Evolutionary conservation across 2,329 filamentous ascomycete species (phyloP).

Genomic region (Ophiocordyceps robertsii): DNA sequence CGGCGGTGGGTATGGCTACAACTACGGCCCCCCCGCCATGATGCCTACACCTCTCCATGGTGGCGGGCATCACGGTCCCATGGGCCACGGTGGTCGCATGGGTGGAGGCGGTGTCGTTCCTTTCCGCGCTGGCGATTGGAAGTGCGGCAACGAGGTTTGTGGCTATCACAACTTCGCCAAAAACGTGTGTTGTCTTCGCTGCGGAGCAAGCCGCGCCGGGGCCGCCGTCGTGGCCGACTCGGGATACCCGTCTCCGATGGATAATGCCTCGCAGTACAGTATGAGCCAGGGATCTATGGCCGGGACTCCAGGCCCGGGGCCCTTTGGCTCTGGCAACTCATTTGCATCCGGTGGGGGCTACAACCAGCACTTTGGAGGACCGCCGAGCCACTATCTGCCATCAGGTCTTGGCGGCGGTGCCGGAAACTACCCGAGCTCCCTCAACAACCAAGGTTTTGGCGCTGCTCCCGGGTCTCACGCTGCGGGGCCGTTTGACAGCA

Average conservation of each 20-base stretch:
- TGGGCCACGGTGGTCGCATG: slow-evolving; percentile 54
- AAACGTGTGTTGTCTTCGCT: slow-evolving; percentile 95
- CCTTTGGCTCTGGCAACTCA: slow-evolving; percentile 56
- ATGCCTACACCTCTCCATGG: slow-evolving; percentile 69
- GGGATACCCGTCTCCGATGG: slow-evolving; percentile 82
- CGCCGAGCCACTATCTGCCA: slow-evolving; percentile 80
- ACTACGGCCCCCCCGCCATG: slow-evolving; percentile 61
- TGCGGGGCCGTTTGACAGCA: slow-evolving; percentile 81
- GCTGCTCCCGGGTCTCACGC: slow-evolving; percentile 68
- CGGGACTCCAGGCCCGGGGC: slow-evolving; percentile 65
- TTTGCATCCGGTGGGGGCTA: slow-evolving; percentile 54
- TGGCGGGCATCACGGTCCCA: slow-evolving; percentile 39
- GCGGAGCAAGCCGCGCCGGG: slow-evolving; percentile 84
- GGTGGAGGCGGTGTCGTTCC: slow-evolving; percentile 78
- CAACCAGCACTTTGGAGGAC: slow-evolving; percentile 74
- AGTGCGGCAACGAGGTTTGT: slow-evolving; percentile 93
- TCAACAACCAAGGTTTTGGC: slow-evolving; percentile 65
- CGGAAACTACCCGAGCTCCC: slow-evolving; percentile 58
- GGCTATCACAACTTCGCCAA: slow-evolving; percentile 99
- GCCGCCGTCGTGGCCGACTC: slow-evolving; percentile 92
- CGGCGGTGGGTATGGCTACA: slow-evolving; percentile 52
- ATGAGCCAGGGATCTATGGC: slow-evolving; percentile 84
- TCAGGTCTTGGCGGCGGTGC: slow-evolving; percentile 65
- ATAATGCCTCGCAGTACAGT: slow-evolving; percentile 66
- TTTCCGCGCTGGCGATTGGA: slow-evolving; percentile 98